phyloP scores from a whole-genome alignment of 768 basidiomycete species.

The Hypholoma fasciculare region DNA sequence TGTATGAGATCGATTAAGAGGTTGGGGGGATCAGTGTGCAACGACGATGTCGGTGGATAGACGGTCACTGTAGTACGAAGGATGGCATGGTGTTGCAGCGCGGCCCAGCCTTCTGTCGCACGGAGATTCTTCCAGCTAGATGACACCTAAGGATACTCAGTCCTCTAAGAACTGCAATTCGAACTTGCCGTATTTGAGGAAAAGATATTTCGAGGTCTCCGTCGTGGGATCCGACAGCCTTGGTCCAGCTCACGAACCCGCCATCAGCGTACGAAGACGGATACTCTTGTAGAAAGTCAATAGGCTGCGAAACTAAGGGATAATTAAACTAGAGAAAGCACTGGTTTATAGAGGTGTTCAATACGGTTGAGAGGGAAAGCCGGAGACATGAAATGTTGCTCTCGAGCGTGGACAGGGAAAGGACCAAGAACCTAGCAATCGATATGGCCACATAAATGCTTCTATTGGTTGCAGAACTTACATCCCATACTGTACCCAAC shows the following conservation, averaged over 20 bases:
- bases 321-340: conserved; percentile 5
- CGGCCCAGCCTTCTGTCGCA: conserved; percentile 83
- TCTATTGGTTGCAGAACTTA: conserved; percentile 19
- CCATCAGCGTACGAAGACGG: conserved; percentile 70
- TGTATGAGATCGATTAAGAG: conserved; percentile 64
- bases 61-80: conserved; percentile 66
- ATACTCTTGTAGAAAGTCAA: conserved; percentile 52
- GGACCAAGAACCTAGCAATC: conserved; percentile 57
- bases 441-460: background rate
- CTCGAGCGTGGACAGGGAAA: conserved; percentile 81
- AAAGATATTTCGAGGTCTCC: conserved; percentile 64
- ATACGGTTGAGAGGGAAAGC: conserved; percentile 70
- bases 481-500: conserved; percentile 33
- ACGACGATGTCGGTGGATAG: conserved; percentile 37
- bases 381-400: conserved; percentile 82
- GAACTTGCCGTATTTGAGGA: conserved; percentile 55
- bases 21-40: conserved; percentile 31
- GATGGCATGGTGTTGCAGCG: conserved; percentile 76
- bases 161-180: background rate
- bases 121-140: conserved; percentile 73
- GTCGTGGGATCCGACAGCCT: conserved; percentile 35
- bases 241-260: conserved; percentile 61
- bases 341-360: conserved; percentile 11
- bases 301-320: conserved; percentile 45
- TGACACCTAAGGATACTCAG: background rate